Evolutionary conservation across 768 basidiomycete genomes (phyloP).

Genomic region (Suillus placidus): DNA sequence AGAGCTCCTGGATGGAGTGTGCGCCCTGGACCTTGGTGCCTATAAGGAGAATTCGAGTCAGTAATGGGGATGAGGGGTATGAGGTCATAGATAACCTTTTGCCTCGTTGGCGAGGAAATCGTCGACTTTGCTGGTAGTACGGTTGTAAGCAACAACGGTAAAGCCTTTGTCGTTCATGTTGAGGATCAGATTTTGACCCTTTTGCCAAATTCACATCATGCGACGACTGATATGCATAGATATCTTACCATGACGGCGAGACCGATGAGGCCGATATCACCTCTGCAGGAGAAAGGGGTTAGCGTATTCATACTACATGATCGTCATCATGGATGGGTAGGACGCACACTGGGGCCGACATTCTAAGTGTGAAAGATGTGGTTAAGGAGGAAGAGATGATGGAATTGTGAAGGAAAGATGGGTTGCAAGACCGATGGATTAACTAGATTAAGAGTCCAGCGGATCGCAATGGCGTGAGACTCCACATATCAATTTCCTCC

Average conservation of each 20-base stretch:
- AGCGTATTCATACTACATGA: slow-evolving; percentile 18
- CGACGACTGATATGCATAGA: slow-evolving; percentile 16
- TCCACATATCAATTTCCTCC: slow-evolving; percentile 15
- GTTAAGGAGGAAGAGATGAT: slow-evolving; percentile 39
- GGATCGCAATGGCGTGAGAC: slow-evolving; percentile 24
- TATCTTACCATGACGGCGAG: slow-evolving; percentile 92
- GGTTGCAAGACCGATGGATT: slow-evolving; percentile 28
- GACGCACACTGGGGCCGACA: slow-evolving; percentile 56
- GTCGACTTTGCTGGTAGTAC: slow-evolving; percentile 96
- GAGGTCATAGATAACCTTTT: slow-evolving; percentile 70
- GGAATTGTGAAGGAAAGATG: slow-evolving; percentile 35
- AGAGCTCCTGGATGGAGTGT: slow-evolving; percentile 89
- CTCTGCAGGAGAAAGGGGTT: slow-evolving; percentile 49
- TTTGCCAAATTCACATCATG: slow-evolving; percentile 16
- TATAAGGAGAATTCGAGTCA: slow-evolving; percentile 38
- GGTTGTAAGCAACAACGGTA: slow-evolving; percentile 95
- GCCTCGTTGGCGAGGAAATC: slow-evolving; percentile 95
- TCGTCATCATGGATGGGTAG: slow-evolving; percentile 14
- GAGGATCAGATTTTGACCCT: slow-evolving; percentile 97
- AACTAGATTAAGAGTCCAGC: slow-evolving; percentile 23
- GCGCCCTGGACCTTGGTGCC: slow-evolving; percentile 96
- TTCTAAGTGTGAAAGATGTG: slow-evolving; percentile 37
- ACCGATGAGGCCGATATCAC: slow-evolving; percentile 98
- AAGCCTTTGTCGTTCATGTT: slow-evolving; percentile 99
- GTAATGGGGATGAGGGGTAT: slow-evolving; percentile 18